These are phyloP conservation scores for Phialemonium atrogriseum DNA, from an alignment of 2,329 filamentous ascomycete genomes.

Conservation along the genomic window DNA sequence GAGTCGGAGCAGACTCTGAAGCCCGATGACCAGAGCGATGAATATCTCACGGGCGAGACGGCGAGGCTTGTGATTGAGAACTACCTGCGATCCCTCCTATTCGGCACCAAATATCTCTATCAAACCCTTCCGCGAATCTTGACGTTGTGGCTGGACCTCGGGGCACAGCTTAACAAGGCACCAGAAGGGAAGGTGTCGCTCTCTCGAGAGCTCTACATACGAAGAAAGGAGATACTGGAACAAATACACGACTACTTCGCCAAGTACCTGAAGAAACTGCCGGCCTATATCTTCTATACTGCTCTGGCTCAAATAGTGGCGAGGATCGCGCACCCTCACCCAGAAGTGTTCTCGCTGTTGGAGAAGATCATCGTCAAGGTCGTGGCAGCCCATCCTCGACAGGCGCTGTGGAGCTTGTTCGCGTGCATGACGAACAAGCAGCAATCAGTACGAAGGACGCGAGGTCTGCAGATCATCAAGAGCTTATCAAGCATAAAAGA, in stretches of 20 bases:
- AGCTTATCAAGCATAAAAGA: conserved; percentile 37
- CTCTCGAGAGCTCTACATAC: conserved; percentile 41
- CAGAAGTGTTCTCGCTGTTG: conserved; percentile 67
- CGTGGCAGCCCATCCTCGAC: conserved; percentile 78
- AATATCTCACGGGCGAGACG: conserved; percentile 71
- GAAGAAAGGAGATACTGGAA: conserved; percentile 57
- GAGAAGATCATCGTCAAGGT: conserved; percentile 77
- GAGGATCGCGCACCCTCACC: conserved; percentile 83
- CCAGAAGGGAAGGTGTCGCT: conserved; percentile 46
- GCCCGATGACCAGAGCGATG: conserved; percentile 66
- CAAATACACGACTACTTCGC: conserved; percentile 66
- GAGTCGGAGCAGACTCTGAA: conserved; percentile 79
- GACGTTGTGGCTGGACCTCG: conserved; percentile 91
- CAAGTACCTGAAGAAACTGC: conserved; percentile 67
- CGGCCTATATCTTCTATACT: conserved; percentile 72
- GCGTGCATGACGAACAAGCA: conserved; percentile 78
- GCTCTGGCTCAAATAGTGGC: conserved; percentile 88
- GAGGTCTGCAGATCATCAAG: conserved; percentile 44
- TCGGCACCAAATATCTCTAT: conserved; percentile 91
- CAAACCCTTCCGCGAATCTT: conserved; percentile 87
- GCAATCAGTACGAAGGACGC: conserved; percentile 51
- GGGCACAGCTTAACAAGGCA: conserved; percentile 60
- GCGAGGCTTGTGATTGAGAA: conserved; percentile 89
- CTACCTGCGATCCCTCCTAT: conserved; percentile 77
- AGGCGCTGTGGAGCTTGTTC: conserved; percentile 85